Conservation (phyloP, 2,329 filamentous ascomycete genomes). For the Diplodia scrobiculata region DNA sequence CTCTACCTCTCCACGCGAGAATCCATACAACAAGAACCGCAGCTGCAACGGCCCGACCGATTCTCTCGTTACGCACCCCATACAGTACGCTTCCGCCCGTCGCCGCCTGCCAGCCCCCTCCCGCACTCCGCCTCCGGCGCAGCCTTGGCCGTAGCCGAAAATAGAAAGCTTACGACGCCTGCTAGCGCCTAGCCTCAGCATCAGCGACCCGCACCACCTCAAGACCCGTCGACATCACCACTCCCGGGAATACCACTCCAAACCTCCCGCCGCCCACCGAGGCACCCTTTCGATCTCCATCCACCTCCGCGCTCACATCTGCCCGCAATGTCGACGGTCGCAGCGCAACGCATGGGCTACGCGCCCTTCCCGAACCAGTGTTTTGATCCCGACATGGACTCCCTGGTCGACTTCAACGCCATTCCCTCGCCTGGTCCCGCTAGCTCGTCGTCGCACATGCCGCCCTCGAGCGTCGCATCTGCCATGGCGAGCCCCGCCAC, state of each 20-base stretch:
- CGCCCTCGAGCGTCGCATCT: slow-evolving; percentile 55
- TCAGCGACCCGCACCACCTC: slow-evolving; percentile 15
- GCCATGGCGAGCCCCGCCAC: slow-evolving; percentile 59
- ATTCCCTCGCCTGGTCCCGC: slow-evolving; percentile 62
- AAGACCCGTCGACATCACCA: slow-evolving; percentile 21
- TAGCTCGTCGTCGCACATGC: slow-evolving; percentile 51
- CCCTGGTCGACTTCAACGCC: slow-evolving; percentile 60
- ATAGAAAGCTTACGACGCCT: slow-evolving; percentile 29
- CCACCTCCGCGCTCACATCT: neutral
- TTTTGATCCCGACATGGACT: slow-evolving; percentile 46
- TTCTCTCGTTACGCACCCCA: slow-evolving; percentile 10
- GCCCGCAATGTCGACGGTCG: slow-evolving; percentile 28
- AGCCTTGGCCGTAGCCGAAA: slow-evolving; percentile 21
- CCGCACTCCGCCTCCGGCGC: slow-evolving; percentile 19
- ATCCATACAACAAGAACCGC: neutral
- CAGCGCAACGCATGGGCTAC: slow-evolving; percentile 35
- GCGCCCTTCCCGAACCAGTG: slow-evolving; percentile 43
- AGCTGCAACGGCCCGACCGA: neutral
- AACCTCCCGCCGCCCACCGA: slow-evolving; percentile 2
- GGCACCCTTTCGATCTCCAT: neutral
- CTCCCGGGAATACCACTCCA: neutral
- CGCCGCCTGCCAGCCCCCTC: slow-evolving; percentile 11
- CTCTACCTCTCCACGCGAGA: slow-evolving; percentile 11
- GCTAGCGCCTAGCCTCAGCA: slow-evolving; percentile 15
- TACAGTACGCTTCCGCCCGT: slow-evolving; percentile 8